Evolutionary conservation across 345 rosid genomes (phyloP).

Genomic region (Microthlaspi erraticum): DNA sequence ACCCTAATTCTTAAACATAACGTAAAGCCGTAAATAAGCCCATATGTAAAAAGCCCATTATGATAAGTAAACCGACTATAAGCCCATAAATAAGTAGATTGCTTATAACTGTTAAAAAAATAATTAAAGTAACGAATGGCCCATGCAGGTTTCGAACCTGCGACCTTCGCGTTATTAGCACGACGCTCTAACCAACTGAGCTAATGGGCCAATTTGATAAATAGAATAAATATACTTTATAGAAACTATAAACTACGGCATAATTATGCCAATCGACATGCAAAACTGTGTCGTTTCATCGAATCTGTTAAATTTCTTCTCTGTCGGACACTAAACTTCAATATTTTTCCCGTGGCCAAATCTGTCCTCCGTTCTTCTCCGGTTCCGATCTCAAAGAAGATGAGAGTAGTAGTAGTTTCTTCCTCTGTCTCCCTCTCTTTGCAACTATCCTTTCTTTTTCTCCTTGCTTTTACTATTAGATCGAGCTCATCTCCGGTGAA

Average conservation of each 20-base stretch:
- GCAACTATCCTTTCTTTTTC: conserved; percentile 34
- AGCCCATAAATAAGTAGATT: neutral
- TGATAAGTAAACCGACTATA: neutral
- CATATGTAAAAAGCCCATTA: neutral
- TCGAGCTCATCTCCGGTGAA: conserved; percentile 54
- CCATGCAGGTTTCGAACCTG: conserved; percentile 47
- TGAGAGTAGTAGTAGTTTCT: conserved; percentile 48
- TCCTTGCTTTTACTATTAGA: conserved; percentile 45
- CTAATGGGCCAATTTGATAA: conserved; percentile 21
- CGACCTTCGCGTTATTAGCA: conserved; percentile 96
- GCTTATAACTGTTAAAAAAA: neutral
- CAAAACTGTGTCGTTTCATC: conserved; percentile 32
- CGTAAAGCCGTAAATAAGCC: neutral
- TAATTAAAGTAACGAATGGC: neutral
- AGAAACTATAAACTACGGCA: rapidly evolving
- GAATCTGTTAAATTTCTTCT: neutral
- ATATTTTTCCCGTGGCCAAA: conserved; percentile 20
- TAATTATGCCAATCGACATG: neutral
- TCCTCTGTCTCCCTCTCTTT: conserved; percentile 38
- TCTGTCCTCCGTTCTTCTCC: conserved; percentile 34
- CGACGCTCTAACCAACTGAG: conserved; percentile 85
- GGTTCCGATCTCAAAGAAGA: conserved; percentile 48
- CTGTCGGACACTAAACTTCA: conserved; percentile 28
- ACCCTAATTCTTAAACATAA: conserved; percentile 25
- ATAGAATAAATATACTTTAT: rapidly evolving